Evolutionary conservation across 1,284 basidiomycete genomes (phyloP), one percentile per base, ranked within the genome.

Genomic region (Austroboletus novae-zelandiae): DNA sequence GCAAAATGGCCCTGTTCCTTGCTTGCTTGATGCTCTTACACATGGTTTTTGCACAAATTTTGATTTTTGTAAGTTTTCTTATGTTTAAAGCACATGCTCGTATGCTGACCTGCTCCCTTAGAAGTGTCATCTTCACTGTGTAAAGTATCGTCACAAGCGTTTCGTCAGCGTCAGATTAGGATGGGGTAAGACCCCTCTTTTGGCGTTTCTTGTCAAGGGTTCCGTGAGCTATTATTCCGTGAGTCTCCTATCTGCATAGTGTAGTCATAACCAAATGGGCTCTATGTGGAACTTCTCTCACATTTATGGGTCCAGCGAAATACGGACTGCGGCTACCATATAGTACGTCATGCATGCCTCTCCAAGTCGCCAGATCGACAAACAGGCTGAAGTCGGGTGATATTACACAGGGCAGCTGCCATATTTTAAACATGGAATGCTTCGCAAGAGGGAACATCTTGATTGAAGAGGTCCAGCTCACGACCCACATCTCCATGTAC

Each of bases 171-270:
- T 23, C 5, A 51, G 49, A 40, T 32, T 41, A 4, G 48, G 53
- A 17, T 45, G 50, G 51, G 49, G 52, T 40, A 64, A 54, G 13
- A 36, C 27, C 0, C 61, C 54, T 11, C 32, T 60, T 37, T 15
- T 57, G 6, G 59, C 59, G 11, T 46, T 59, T 46, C 48, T 62
- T 9, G 25, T 53, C 14, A 60, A 39, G 30, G 63, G 62, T 45
- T 36, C 54, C 8, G 15, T 49, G 10, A 47, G 34, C 15, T 50
- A 52, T 31, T 65, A n/a, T 49, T 52, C 20, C 13, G 61, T 58
- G 52, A 62, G 61, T 61, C 13, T 10, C 8, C 3, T 13, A 9
- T 18, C 17, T 36, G n/a, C 17, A 17, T 36, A 6, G 6, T 13
- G 10, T 34, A 11, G 15, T 2, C 15, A 34, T 15, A 18, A 10